Percentiles rank a stretch among this genome's conserved stretches.
Evolutionary conservation across 2,329 filamentous ascomycete species (phyloP).

Genomic region (Talaromyces sp.): DNA sequence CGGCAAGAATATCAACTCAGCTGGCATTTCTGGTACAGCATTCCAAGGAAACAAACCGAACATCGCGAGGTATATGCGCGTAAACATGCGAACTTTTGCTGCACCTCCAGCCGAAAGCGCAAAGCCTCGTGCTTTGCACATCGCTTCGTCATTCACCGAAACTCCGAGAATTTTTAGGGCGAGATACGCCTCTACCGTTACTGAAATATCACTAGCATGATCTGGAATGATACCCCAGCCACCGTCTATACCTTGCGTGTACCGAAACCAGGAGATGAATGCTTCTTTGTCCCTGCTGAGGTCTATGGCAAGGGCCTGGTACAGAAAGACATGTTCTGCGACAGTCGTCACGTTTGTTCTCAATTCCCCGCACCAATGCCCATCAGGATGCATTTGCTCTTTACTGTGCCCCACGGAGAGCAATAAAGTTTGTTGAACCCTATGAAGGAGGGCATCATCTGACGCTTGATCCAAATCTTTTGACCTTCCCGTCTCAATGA

Average conservation of each 20-base stretch:
- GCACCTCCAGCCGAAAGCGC: conserved; percentile 26
- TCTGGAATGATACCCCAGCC: neutral
- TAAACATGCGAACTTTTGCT: conserved; percentile 32
- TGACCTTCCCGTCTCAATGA: neutral
- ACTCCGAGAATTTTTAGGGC: neutral
- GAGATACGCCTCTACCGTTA: neutral
- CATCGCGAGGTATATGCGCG: conserved; percentile 29
- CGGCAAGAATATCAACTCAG: conserved; percentile 35
- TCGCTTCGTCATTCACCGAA: neutral
- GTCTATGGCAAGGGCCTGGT: conserved; percentile 24
- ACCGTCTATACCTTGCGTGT: neutral
- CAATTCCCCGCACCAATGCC: conserved; percentile 29
- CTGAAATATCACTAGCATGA: neutral
- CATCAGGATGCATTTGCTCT: conserved; percentile 18
- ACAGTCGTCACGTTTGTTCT: conserved; percentile 25
- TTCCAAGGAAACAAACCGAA: conserved; percentile 38
- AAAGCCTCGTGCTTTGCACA: neutral
- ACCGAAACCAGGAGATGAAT: neutral
- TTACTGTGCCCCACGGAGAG: neutral
- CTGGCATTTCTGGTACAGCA: conserved; percentile 31
- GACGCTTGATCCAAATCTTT: neutral
- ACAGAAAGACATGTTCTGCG: conserved; percentile 29
- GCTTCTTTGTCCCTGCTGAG: conserved; percentile 4
- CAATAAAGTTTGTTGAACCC: neutral
- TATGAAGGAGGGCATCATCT: neutral